These are phyloP conservation scores for Penicillium sp. DNA, from an alignment of 2,329 filamentous ascomycete species.

Conservation along the genomic window DNA sequence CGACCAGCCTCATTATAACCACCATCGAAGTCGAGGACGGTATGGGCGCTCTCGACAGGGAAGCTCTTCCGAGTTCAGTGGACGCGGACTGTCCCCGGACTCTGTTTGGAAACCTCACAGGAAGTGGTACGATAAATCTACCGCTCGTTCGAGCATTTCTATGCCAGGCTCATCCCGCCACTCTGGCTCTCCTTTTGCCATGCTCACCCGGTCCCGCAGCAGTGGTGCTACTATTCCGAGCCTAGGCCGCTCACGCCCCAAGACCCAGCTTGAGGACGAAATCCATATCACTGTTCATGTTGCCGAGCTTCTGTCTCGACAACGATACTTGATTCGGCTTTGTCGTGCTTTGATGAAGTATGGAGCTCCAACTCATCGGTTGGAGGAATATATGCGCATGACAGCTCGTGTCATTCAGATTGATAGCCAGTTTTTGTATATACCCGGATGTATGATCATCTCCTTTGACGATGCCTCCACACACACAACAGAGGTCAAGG, in stretches of 20 bases:
- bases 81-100: constrained; percentile 33
- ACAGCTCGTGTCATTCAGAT: constrained; percentile 85
- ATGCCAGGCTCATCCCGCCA: constrained; percentile 31
- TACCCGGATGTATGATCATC: constrained; percentile 91
- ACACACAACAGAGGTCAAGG: constrained; percentile 48
- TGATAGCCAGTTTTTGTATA: constrained; percentile 83
- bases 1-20: constrained; percentile 45
- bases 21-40: constrained; percentile 19
- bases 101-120: constrained; percentile 30
- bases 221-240: constrained; percentile 32
- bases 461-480: constrained; percentile 65
- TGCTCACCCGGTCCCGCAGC: constrained; percentile 38
- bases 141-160: constrained; percentile 36
- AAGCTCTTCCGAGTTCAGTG: constrained; percentile 33
- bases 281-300: constrained; percentile 61
- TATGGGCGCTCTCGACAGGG: constrained; percentile 32
- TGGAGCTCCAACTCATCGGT: constrained; percentile 83
- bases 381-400: constrained; percentile 90
- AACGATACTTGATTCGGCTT: constrained; percentile 78
- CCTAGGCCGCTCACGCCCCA: constrained; percentile 12
- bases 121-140: constrained; percentile 44
- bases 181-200: constrained; percentile 28
- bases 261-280: constrained; percentile 43
- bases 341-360: constrained; percentile 86
- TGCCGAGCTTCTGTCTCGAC: constrained; percentile 69